Evolutionary conservation across 805 yeast genomes (phyloP), one percentile per base, ranked within the genome.

Genomic region (Lachancea fermentati): DNA sequence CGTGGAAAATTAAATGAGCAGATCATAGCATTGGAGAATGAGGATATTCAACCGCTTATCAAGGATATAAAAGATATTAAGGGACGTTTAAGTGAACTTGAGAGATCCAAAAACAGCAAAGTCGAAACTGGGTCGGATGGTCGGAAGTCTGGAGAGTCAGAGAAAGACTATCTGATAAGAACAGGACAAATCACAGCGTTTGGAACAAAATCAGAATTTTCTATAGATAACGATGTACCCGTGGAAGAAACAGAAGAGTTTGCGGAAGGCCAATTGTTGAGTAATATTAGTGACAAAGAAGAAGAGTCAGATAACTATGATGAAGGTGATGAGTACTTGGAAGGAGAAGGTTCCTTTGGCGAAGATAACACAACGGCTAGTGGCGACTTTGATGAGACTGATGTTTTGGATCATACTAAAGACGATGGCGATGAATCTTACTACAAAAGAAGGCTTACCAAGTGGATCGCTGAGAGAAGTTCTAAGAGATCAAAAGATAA

Each of bases 141-240:
- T 3, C 67, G 71, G 47, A 67, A 74, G 5, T 78, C 83, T 0
- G 84, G 75, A n/a, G 97, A 93, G 54, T 63, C 87, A 0, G 84
- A 83, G 54, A 76, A 76, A 42, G 97, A 89, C 37, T 89, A 63
- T 54, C 68, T 93, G 45, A 76, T 93, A 0, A 71, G 98, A 48
- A 89, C 91, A 0, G 98, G 98, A 19, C 80, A 87, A 58, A 77
- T 88, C 41, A 93, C 98, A 0, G 97, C 97, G 0, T 93, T 93
- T 67, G 95, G 96, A 8, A 75, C 76, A 22, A 64, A 76, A 15
- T 69, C 71, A 30, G 80, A 77, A 2, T 83, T 86, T 50, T 70
- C 47, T 7, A 26, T 46, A 4, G 47, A 34, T 14, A 34, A 32
- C n/a, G 42, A 55, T 39, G 31, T 41, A 36, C 28, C 47, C 32